Evolutionary conservation across 768 basidiomycete genomes (phyloP), one percentile per base, ranked within the genome.

Genomic region (Macrolepiota fuliginosa): DNA sequence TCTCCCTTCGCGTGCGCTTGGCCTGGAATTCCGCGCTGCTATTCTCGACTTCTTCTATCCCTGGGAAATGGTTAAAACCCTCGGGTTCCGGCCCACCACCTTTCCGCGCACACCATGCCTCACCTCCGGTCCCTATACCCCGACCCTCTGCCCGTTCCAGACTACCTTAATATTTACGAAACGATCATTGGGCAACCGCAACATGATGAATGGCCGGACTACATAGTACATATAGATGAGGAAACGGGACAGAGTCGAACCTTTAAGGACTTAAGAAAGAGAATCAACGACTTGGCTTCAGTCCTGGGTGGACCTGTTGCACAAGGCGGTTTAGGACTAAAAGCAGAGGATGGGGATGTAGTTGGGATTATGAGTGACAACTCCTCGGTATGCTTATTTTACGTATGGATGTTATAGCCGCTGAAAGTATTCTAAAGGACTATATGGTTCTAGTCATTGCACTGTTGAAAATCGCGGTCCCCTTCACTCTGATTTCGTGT

Each of bases 321-420:
- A 0, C 68, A 78, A 15, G 87, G 87, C 0, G 88, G 90, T 0
- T 73, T 89, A 1, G 87, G 81, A 0, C 68, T 91, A 11, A 66
- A 70, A 5, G 68, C 71, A 0, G 75, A 75, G 47, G 74, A 80
- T 24, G 77, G 76, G 0, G 86, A 88, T 57, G 81, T 90, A 25
- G 77, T 90, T 27, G 91, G 88, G 4, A 81, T 92, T 15, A 80
- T 90, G 68, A 83, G 83, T 70, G 80, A 87, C 51, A 92, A 91
- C 67, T 86, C 82, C 39, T 68, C 86, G 69, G 90, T 89, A 72
- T 65, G 83, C 22, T 2, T 37, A 32, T 4, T 11, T 13, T 7
- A 7, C 6, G 25, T 35, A 15, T 7, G 24, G 9, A 13, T n/a
- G 5, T 24, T 15, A 37, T 47, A 19, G 15, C 6, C 24, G 7